A percentile compares a stretch with the other conserved stretches of the same genome.
Evolutionary conservation across 1,284 basidiomycete species (phyloP).

Genomic region (Heimioporus punctisporus): DNA sequence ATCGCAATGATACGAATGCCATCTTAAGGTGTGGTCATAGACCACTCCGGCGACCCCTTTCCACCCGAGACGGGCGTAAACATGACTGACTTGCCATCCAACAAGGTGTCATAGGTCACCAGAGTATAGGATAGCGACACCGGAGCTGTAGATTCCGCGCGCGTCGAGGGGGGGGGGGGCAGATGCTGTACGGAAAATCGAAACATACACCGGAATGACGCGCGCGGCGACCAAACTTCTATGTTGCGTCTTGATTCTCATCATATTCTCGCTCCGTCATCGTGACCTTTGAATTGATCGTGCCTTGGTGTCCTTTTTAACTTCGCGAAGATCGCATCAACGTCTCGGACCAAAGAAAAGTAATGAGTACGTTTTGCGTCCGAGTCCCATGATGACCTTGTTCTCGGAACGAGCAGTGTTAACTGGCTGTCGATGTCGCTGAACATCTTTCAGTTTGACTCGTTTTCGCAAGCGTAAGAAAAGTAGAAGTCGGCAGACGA

Average conservation of each 20-base stretch:
- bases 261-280: slow-evolving; percentile 70
- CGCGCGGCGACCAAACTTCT: slow-evolving; percentile 73
- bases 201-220: slow-evolving; percentile 63
- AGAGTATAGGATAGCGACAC: slow-evolving; percentile 30
- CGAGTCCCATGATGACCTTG: slow-evolving; percentile 77
- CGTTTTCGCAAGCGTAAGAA: slow-evolving; percentile 73
- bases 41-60: slow-evolving; percentile 52
- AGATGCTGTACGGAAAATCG: not conserved
- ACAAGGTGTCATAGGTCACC: slow-evolving; percentile 48
- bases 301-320: slow-evolving; percentile 58
- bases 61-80: slow-evolving; percentile 45
- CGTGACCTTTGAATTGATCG: slow-evolving; percentile 46
- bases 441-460: slow-evolving; percentile 57
- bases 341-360: not conserved
- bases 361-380: slow-evolving; percentile 69
- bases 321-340: not conserved
- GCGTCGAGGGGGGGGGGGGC: too few species aligned
- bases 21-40: slow-evolving; percentile 53
- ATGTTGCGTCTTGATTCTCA: slow-evolving; percentile 60
- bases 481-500: slow-evolving; percentile 76
- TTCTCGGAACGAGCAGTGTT: slow-evolving; percentile 78
- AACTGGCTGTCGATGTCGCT: slow-evolving; percentile 36
- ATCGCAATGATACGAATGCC: slow-evolving; percentile 52
- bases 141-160: slow-evolving; percentile 21
- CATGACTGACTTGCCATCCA: slow-evolving; percentile 53